Percentiles rank a stretch among this genome's conserved stretches.
Conservation (phyloP, 352 stramenopile species). For the Phytophthora idaei region DNA sequence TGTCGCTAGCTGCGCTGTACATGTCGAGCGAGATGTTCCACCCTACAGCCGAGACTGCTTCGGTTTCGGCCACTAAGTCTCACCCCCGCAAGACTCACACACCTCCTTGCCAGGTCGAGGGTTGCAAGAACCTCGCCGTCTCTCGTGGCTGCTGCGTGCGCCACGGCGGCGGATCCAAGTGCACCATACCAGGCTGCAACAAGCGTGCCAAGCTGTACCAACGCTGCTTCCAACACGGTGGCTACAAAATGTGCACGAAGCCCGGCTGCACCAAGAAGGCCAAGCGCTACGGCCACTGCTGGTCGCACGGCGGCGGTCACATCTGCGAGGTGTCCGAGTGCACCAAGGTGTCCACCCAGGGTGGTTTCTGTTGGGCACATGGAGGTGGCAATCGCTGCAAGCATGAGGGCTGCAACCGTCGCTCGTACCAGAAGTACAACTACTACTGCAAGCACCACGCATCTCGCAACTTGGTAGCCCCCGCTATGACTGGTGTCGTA, state of each 20-base stretch:
- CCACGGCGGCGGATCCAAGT: slow-evolving; percentile 60
- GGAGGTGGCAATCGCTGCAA: slow-evolving; percentile 69
- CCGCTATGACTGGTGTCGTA: too few relatives aligned
- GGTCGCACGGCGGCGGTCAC: slow-evolving; percentile 67
- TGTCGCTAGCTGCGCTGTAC: slow-evolving; percentile 34
- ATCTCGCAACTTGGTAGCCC: slow-evolving; percentile 17
- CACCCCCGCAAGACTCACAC: slow-evolving; percentile 45
- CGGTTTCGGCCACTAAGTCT: slow-evolving; percentile 3
- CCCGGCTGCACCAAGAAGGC: slow-evolving; percentile 67
- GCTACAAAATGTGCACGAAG: slow-evolving; percentile 71
- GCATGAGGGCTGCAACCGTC: slow-evolving; percentile 60
- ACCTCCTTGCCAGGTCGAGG: slow-evolving; percentile 60
- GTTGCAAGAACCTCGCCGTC: slow-evolving; percentile 64
- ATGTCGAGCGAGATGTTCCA: slow-evolving; percentile 27
- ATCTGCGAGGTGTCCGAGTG: slow-evolving; percentile 65
- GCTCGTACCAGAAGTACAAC: slow-evolving; percentile 71
- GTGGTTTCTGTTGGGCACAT: slow-evolving; percentile 76
- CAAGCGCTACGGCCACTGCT: slow-evolving; percentile 78
- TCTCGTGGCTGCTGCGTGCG: slow-evolving; percentile 59
- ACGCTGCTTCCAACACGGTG: slow-evolving; percentile 69
- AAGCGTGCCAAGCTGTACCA: slow-evolving; percentile 75
- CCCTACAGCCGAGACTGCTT: slow-evolving; percentile 33
- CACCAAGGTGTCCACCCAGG: slow-evolving; percentile 68
- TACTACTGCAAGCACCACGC: slow-evolving; percentile 65
- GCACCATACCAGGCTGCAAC: slow-evolving; percentile 48